Evolutionary conservation across 371 early-diverging fungal genomes (phyloP).

Genomic region (Saksenaea oblongispora): DNA sequence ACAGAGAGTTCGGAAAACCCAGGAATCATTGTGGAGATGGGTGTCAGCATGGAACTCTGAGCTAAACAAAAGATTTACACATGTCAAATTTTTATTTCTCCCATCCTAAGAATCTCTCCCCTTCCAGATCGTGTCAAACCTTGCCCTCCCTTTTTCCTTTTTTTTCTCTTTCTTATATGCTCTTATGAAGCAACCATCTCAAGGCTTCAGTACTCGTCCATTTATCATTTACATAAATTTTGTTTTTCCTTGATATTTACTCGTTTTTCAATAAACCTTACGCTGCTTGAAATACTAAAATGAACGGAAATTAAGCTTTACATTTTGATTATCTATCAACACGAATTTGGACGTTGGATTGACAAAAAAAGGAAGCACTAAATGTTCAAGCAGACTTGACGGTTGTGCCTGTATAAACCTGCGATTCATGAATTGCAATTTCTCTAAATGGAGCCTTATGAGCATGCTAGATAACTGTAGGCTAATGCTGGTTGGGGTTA

Average conservation of each 20-base stretch:
- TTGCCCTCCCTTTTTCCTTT: not conserved
- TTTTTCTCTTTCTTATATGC: conserved; percentile 4
- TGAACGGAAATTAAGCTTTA: too few relatives aligned
- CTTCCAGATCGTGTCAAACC: not conserved
- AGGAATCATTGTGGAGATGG: conserved; percentile 24
- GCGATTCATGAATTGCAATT: too few relatives aligned
- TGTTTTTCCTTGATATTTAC: not conserved
- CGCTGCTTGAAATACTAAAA: too few relatives aligned
- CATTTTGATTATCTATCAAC: too few relatives aligned
- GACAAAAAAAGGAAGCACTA: not conserved
- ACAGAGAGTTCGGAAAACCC: conserved; percentile 11
- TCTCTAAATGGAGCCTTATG: not conserved
- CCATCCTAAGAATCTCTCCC: not conserved
- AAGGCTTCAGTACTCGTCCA: not conserved
- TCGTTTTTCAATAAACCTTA: too few relatives aligned
- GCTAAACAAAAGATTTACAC: not conserved
- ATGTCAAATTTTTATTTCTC: not conserved
- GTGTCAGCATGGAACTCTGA: conserved; percentile 22
- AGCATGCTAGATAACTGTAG: not conserved
- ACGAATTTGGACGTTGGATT: too few relatives aligned
- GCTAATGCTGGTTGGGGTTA: not conserved
- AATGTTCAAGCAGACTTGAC: too few relatives aligned
- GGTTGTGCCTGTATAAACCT: too few relatives aligned
- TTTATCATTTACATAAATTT: conserved; percentile 1
- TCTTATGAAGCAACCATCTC: not conserved